Conservation (phyloP, 208 protist species). For the Leishmania arabica region DNA sequence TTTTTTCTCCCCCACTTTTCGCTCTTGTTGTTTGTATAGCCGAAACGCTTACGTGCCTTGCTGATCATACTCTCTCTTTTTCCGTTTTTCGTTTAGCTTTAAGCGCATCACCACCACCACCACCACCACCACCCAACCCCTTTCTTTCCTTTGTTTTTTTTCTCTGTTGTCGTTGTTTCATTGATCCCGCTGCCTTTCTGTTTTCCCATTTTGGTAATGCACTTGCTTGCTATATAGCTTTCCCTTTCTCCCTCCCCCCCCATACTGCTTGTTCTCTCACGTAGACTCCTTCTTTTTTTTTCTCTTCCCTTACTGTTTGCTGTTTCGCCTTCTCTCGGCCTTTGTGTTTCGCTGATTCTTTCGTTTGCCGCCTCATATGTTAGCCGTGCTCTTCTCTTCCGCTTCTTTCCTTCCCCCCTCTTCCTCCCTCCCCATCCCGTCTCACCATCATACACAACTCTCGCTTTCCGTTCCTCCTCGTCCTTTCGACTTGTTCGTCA, state of each 20-base stretch:
- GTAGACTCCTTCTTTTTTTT: constrained; percentile 6
- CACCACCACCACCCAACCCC: background rate
- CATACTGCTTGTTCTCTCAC: background rate
- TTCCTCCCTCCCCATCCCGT: background rate
- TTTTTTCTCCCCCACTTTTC: background rate
- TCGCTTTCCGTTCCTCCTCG: background rate
- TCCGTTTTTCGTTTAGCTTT: background rate
- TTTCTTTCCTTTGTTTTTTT: background rate
- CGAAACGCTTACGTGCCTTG: background rate
- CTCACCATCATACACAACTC: background rate
- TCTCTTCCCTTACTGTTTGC: background rate
- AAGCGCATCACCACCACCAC: too few species aligned
- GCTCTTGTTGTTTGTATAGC: background rate
- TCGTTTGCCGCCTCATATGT: background rate
- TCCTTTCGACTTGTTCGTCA: background rate
- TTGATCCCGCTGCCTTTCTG: background rate
- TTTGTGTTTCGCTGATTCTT: background rate
- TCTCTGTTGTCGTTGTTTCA: background rate
- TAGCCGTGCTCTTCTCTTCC: background rate
- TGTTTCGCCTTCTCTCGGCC: background rate
- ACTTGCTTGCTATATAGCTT: too few species aligned
- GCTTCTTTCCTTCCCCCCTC: background rate
- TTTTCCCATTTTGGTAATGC: background rate
- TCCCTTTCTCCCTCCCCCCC: too few species aligned
- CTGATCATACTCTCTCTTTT: background rate